Conservation (phyloP, 1,139 yeast genomes). For the Yueomyces sp. region DNA sequence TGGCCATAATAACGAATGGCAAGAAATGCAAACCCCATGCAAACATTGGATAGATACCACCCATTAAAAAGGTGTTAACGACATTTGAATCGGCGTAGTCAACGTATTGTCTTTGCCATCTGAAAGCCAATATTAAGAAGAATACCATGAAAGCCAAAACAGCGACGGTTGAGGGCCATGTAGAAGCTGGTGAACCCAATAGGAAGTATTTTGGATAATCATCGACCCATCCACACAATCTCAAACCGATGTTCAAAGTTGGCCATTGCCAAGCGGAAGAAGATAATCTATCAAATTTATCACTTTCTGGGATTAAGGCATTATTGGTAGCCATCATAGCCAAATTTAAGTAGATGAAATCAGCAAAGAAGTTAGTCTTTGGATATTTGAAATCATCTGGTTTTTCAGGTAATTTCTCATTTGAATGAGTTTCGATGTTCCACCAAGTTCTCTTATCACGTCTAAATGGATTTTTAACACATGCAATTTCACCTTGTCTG, state of each 20-base stretch:
- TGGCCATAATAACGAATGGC: conserved; percentile 91
- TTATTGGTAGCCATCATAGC: conserved; percentile 99
- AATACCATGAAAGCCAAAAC: conserved; percentile 49
- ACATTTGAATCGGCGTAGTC: conserved; percentile 41
- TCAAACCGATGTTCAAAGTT: conserved; percentile 75
- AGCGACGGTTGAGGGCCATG: conserved; percentile 78
- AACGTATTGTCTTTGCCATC: conserved; percentile 87
- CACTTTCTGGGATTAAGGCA: conserved; percentile 86
- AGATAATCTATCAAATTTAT: conserved; percentile 84
- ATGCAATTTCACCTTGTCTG: conserved; percentile 92
- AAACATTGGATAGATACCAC: conserved; percentile 80
- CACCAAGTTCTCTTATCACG: conserved; percentile 97
- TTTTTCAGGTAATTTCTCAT: conserved; percentile 59
- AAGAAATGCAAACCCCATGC: conserved; percentile 92
- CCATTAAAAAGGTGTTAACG: conserved; percentile 45
- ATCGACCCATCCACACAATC: conserved; percentile 91
- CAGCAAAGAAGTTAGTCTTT: conserved; percentile 71
- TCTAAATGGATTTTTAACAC: conserved; percentile 60
- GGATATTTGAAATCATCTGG: conserved; percentile 68
- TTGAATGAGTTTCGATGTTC: conserved; percentile 83
- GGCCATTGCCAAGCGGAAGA: conserved; percentile 99
- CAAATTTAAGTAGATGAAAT: conserved; percentile 81
- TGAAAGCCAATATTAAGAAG: conserved; percentile 47
- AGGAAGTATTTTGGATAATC: conserved; percentile 72
- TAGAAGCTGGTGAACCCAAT: conserved; percentile 87